Evolutionary conservation across 1,284 basidiomycete genomes (phyloP).

Genomic region (Leccinum pallidistipes): DNA sequence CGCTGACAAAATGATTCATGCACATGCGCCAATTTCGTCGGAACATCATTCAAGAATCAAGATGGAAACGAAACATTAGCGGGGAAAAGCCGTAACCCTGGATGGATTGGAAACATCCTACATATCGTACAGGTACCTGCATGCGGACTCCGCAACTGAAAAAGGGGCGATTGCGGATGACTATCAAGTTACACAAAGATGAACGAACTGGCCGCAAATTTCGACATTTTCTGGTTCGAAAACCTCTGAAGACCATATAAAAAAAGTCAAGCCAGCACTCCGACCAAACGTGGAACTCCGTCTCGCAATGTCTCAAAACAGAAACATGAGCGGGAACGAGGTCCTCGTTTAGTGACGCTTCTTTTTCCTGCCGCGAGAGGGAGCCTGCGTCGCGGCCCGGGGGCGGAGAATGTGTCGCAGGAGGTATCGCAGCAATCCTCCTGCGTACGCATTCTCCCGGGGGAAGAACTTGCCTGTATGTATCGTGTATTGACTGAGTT

Average conservation of each 20-base stretch:
- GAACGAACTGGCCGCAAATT: background rate
- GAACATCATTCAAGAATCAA: background rate
- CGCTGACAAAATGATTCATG: too few species aligned
- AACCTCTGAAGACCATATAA: background rate
- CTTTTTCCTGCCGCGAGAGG: background rate
- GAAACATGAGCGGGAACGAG: conserved; percentile 2
- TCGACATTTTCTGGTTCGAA: background rate
- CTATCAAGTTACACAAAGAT: background rate
- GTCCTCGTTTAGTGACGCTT: conserved; percentile 13
- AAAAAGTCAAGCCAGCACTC: background rate
- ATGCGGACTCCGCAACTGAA: background rate
- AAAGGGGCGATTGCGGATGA: background rate
- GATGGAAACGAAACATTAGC: background rate
- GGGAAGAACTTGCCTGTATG: conserved; percentile 18
- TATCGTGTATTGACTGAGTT: conserved; percentile 14
- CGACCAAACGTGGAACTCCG: conserved; percentile 1
- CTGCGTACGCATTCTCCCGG: conserved; percentile 21
- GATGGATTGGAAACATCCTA: background rate
- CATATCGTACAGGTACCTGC: background rate
- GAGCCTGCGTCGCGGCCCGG: background rate
- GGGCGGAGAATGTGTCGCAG: conserved; percentile 18
- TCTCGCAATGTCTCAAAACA: background rate
- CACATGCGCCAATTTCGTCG: background rate
- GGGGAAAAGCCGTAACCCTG: background rate
- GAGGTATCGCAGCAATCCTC: conserved; percentile 19